A percentile compares a stretch with the other conserved stretches of the same genome.
phyloP scores from a whole-genome alignment of 768 basidiomycete species.

The Trametes gibbosa region DNA sequence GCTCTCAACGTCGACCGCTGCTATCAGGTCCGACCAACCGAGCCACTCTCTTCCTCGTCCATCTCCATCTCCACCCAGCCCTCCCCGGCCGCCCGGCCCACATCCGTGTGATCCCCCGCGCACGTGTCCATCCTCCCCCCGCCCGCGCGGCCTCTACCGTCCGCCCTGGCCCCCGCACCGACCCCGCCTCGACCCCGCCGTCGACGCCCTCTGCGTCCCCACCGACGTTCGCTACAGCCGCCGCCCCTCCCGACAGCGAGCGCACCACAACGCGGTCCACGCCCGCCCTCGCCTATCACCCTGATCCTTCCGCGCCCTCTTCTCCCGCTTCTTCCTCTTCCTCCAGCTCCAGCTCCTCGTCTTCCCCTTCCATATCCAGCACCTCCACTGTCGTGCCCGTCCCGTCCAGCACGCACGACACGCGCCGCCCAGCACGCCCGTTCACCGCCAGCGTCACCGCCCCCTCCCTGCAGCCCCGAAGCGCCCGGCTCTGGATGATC shows the following conservation, averaged over 20 bases:
- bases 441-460: conserved; percentile 66
- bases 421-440: conserved; percentile 68
- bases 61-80: too few relatives aligned
- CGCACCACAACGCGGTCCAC: background rate
- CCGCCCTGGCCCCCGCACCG: background rate
- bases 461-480: conserved; percentile 52
- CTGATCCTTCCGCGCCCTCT: conserved; percentile 15
- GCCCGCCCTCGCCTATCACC: background rate
- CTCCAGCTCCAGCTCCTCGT: conserved; percentile 29
- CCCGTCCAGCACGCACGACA: conserved; percentile 70
- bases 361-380: conserved; percentile 71
- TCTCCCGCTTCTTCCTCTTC: conserved; percentile 24
- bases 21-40: background rate
- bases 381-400: conserved; percentile 65
- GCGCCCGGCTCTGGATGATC: conserved; percentile 55
- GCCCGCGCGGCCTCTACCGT: background rate
- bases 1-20: conserved; percentile 18
- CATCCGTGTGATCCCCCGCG: conserved; percentile 23
- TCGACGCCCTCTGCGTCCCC: background rate
- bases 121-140: conserved; percentile 3
- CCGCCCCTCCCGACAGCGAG: conserved; percentile 7
- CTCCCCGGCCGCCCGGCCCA: conserved; percentile 11
- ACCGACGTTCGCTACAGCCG: background rate
- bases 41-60: too few relatives aligned
- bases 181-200: background rate